phyloP scores from a whole-genome alignment of 2,329 filamentous ascomycete species.

The Alternaria gaisen region DNA sequence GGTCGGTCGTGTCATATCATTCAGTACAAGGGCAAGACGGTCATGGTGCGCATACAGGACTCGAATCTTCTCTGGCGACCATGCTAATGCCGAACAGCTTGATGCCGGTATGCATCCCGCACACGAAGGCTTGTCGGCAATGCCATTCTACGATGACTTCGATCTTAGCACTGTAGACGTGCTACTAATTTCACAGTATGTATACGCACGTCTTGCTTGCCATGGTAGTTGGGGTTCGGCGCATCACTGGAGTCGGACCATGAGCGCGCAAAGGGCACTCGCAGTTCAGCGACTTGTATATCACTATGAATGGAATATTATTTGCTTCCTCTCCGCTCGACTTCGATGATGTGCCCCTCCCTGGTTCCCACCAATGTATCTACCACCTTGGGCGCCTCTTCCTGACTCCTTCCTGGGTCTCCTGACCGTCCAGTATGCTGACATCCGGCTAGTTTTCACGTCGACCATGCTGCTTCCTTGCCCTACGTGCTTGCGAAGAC shows the following conservation, averaged over 20 bases:
- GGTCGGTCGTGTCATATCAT: constrained; percentile 97
- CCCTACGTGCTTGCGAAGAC: constrained; percentile 98
- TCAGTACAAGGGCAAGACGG: constrained; percentile 98
- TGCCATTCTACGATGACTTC: constrained; percentile 98
- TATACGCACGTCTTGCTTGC: constrained; percentile 45
- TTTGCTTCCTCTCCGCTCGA: constrained; percentile 47
- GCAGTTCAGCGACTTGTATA: constrained; percentile 45
- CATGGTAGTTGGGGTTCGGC: constrained; percentile 32
- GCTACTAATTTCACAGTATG: constrained; percentile 99
- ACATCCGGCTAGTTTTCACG: constrained; percentile 77
- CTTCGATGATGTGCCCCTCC: constrained; percentile 47
- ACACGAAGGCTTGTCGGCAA: constrained; percentile 89
- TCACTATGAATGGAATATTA: constrained; percentile 53
- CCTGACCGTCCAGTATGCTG: constrained; percentile 24
- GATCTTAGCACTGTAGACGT: constrained; percentile 97
- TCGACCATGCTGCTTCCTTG: constrained; percentile 98
- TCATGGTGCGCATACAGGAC: constrained; percentile 75
- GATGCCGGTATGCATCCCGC: constrained; percentile 97
- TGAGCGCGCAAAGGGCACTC: constrained; percentile 27
- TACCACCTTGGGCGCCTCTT: constrained; percentile 11
- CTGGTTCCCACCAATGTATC: constrained; percentile 30
- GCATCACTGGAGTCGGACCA: constrained; percentile 47
- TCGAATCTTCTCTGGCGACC: not conserved
- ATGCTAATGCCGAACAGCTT: constrained; percentile 66
- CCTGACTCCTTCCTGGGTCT: constrained; percentile 2